phyloP scores from a whole-genome alignment of 75 land plant genomes.

The Picea sitchensis region DNA sequence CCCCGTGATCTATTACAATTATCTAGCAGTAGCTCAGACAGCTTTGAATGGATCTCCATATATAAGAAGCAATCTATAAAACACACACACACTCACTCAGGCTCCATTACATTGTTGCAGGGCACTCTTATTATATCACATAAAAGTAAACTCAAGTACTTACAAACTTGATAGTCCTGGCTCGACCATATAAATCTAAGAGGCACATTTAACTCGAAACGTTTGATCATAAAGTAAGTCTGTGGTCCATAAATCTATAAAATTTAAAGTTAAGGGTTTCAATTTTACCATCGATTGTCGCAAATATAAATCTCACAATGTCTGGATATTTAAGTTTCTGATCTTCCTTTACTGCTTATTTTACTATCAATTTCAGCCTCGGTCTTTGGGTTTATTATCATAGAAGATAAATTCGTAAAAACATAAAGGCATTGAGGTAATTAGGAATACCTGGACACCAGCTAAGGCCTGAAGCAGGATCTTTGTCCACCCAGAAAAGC shows the following conservation, averaged over 20 bases:
- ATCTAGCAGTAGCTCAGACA: too few species aligned
- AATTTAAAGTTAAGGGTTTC: not conserved
- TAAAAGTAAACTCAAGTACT: too few species aligned
- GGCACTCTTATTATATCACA: too few species aligned
- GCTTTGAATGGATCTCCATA: too few species aligned
- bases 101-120: too few species aligned
- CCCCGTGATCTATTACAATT: too few species aligned
- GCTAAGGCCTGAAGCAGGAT: constrained; percentile 68
- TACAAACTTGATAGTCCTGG: too few species aligned
- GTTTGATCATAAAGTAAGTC: too few species aligned
- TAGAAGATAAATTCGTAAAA: not conserved
- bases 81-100: too few species aligned
- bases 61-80: too few species aligned
- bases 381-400: not conserved
- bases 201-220: too few species aligned
- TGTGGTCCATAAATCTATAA: constrained; percentile 43
- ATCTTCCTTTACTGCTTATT: not conserved
- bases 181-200: too few species aligned
- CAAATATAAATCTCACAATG: not conserved
- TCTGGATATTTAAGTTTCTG: not conserved
- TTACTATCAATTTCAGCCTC: not conserved
- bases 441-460: constrained; percentile 85
- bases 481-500: constrained; percentile 79
- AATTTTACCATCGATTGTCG: not conserved
- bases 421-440: not conserved